A percentile compares a stretch with the other conserved stretches of the same genome.
phyloP scores from a whole-genome alignment of 768 basidiomycete species.

The Suillus decipiens region DNA sequence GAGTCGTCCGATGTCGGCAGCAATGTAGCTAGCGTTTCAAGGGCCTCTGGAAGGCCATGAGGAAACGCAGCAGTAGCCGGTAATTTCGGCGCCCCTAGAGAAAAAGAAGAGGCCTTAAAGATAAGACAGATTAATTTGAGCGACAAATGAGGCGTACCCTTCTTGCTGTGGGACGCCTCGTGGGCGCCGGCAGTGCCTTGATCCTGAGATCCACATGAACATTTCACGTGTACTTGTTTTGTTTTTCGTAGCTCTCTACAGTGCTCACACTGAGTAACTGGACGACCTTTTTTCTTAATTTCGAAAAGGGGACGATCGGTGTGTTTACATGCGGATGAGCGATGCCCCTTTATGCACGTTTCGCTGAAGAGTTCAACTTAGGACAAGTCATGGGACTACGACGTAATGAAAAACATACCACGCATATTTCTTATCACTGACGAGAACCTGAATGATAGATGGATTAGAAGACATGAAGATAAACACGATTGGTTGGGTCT shows the following conservation, averaged over 20 bases:
- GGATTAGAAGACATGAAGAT: not conserved
- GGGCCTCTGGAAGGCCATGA: conserved; percentile 68
- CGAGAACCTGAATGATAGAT: conserved; percentile 52
- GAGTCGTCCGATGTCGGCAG: conserved; percentile 54
- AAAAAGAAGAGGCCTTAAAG: conserved; percentile 41
- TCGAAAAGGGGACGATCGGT: conserved; percentile 85
- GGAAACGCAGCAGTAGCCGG: conserved; percentile 79
- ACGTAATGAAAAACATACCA: conserved; percentile 52
- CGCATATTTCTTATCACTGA: conserved; percentile 79
- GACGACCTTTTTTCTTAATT: conserved; percentile 68
- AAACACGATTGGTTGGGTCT: conserved; percentile 45
- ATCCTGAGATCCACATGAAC: conserved; percentile 44
- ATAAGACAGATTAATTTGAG: conserved; percentile 35
- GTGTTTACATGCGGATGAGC: conserved; percentile 87
- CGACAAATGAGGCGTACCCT: conserved; percentile 53
- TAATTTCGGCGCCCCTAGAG: conserved; percentile 56
- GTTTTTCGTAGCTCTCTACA: conserved; percentile 50
- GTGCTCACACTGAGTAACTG: conserved; percentile 55
- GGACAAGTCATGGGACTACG: conserved; percentile 12
- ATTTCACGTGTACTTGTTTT: conserved; percentile 47
- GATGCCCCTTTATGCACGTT: conserved; percentile 93
- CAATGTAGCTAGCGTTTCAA: conserved; percentile 51
- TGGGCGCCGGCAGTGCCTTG: conserved; percentile 14
- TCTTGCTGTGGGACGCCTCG: conserved; percentile 46
- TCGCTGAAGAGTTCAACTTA: conserved; percentile 51